Evolutionary conservation across 148 eudicot species (phyloP), one percentile per base, ranked within the genome.

Genomic region (Chenopodium quinoa): DNA sequence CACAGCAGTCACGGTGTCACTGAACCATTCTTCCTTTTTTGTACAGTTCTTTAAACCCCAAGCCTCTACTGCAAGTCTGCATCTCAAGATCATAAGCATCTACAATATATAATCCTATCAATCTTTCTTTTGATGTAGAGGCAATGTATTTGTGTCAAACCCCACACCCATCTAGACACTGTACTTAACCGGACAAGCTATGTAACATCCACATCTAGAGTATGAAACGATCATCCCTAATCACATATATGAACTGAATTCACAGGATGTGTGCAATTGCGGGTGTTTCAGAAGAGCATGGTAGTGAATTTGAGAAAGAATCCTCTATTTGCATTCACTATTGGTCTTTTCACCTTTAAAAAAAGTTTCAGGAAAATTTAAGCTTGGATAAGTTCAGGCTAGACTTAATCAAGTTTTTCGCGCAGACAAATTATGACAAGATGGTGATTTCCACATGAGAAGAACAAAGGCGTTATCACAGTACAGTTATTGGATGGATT

Each of bases 31-130:
- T 83, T 96, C 99, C 85, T 92, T 96, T 79, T 91, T 94, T 48
- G 94, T 84, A 87, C 99, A 96, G 86, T 96, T 96, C 89, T 96
- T 94, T 89, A 96, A 83, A 8, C 99, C 99, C 99, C 99, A 96
- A 71, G 99, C 97, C 78, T 96, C 99, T 80, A 96, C 98, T 2
- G 99, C 99, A 34, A 92, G 91, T 74, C 99, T 96, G 90, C 85
- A 86, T 81, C 75, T n/a, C 81, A 81, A 84, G 20, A 81, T 78
- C 81, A 73, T 73, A 2, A 73, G 71, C 81, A 46, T 34, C 65
- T 75, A n/a, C 56, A 72, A 46, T 9, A 72, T 19, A 10, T 7
- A 31, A 0, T 64, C 23, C 67, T 64, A 64, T 22, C 23, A 20
- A 22, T 64, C 27, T 64, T 66, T 25, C 32, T 66, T 23, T 25